Conservation (phyloP, 1,284 basidiomycete species). For the Phlebopus sp. region DNA sequence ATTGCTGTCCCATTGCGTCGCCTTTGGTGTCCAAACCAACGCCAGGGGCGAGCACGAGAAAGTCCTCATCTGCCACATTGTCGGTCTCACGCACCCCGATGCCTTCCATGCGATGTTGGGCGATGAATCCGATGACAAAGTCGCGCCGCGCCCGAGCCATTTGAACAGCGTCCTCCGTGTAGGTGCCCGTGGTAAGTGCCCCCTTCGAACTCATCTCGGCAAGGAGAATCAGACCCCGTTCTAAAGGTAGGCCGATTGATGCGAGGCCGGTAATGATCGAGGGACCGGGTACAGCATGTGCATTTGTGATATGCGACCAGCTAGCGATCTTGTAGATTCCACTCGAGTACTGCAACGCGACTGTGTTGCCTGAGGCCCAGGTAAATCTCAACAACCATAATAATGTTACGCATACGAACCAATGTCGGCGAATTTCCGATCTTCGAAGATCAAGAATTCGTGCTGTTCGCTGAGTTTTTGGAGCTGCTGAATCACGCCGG, state of each 20-base stretch:
- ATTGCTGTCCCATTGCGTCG: conserved; percentile 95
- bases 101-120: conserved; percentile 79
- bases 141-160: conserved; percentile 82
- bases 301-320: conserved; percentile 98
- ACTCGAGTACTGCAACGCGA: conserved; percentile 90
- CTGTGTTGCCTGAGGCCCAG: conserved; percentile 80
- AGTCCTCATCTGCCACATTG: conserved; percentile 61
- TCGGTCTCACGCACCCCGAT: conserved; percentile 41
- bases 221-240: conserved; percentile 84
- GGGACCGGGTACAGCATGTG: conserved; percentile 92
- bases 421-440: conserved; percentile 99
- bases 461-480: conserved; percentile 74
- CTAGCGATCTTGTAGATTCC: conserved; percentile 93
- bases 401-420: conserved; percentile 49
- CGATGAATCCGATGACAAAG: conserved; percentile 96
- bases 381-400: conserved; percentile 3
- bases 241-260: conserved; percentile 78
- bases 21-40: conserved; percentile 84
- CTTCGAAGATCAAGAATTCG: conserved; percentile 97
- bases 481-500: conserved; percentile 69
- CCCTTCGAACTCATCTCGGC: conserved; percentile 97
- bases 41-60: conserved; percentile 90
- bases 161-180: conserved; percentile 82
- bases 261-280: conserved; percentile 89
- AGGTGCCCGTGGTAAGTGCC: conserved; percentile 79